Conservation (phyloP, 345 rosid genomes). For the Populus deltoides region DNA sequence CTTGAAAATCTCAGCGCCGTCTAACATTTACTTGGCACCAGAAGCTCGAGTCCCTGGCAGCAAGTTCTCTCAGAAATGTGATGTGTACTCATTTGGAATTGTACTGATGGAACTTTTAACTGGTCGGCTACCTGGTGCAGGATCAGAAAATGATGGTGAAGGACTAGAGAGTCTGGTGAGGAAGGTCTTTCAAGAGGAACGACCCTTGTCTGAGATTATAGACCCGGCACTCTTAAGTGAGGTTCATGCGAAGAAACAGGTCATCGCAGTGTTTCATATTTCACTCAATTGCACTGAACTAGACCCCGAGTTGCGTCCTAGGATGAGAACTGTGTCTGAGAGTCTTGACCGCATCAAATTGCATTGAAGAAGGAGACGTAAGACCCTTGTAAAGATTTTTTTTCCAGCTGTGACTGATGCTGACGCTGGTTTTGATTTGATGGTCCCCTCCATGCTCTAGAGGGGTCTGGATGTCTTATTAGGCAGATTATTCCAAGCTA, state of each 20-base stretch:
- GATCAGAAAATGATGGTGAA: slow-evolving; percentile 56
- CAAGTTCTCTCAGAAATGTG: slow-evolving; percentile 80
- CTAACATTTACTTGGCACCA: slow-evolving; percentile 63
- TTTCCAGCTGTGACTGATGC: neutral
- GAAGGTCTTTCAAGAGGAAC: slow-evolving; percentile 64
- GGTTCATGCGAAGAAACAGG: slow-evolving; percentile 68
- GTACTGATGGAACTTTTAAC: slow-evolving; percentile 84
- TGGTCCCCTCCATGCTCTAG: neutral
- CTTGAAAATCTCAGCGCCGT: slow-evolving; percentile 46
- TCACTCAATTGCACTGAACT: slow-evolving; percentile 86
- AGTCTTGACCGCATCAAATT: slow-evolving; percentile 64
- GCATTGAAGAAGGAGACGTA: slow-evolving; percentile 24
- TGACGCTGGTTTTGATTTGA: neutral
- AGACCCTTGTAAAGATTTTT: slow-evolving; percentile 20
- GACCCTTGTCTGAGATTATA: slow-evolving; percentile 66
- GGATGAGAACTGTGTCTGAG: slow-evolving; percentile 83
- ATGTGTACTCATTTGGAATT: slow-evolving; percentile 84
- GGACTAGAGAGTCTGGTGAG: slow-evolving; percentile 63
- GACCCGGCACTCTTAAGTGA: slow-evolving; percentile 59
- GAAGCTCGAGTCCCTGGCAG: slow-evolving; percentile 64
- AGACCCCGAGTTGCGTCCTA: slow-evolving; percentile 85
- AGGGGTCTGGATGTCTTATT: neutral
- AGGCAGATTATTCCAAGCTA: neutral
- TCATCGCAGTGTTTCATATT: slow-evolving; percentile 60
- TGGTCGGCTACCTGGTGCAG: slow-evolving; percentile 54